phyloP scores from a whole-genome alignment of 2,329 filamentous ascomycete species.

The Beauveria medogensis region DNA sequence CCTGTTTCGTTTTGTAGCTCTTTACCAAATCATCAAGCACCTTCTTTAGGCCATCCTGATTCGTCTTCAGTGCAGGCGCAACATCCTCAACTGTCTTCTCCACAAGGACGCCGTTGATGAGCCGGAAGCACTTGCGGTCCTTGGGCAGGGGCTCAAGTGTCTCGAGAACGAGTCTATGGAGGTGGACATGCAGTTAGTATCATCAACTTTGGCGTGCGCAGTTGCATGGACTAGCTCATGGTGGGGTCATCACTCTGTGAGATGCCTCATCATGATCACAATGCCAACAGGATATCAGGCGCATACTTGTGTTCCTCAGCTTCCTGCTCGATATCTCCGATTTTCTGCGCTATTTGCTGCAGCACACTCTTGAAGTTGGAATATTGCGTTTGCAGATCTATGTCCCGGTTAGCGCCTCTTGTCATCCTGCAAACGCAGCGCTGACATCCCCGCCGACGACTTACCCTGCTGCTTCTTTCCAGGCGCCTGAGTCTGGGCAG shows the following conservation, averaged over 20 bases:
- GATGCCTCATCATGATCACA: not conserved
- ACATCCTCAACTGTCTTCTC: slow-evolving; percentile 93
- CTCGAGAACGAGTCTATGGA: slow-evolving; percentile 77
- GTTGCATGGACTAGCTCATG: not conserved
- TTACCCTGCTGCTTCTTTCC: slow-evolving; percentile 66
- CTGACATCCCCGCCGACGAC: slow-evolving; percentile 12
- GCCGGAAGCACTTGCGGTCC: slow-evolving; percentile 94
- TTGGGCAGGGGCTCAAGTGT: slow-evolving; percentile 74
- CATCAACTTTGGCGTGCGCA: no score
- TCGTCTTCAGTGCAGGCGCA: slow-evolving; percentile 81
- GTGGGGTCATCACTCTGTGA: not conserved
- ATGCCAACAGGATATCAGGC: slow-evolving; percentile 11
- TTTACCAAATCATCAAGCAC: slow-evolving; percentile 91
- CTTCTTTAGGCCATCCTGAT: slow-evolving; percentile 88
- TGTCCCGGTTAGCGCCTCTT: slow-evolving; percentile 4
- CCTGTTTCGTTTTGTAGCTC: slow-evolving; percentile 91
- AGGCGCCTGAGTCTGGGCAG: slow-evolving; percentile 35
- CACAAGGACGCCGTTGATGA: slow-evolving; percentile 95
- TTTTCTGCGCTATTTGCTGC: slow-evolving; percentile 90
- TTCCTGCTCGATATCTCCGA: slow-evolving; percentile 95
- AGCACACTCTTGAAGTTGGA: slow-evolving; percentile 69
- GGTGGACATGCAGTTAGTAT: slow-evolving; percentile 10
- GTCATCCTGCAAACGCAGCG: not conserved
- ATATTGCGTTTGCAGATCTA: slow-evolving; percentile 75
- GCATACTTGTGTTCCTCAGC: slow-evolving; percentile 95